Evolutionary conservation across 2,329 filamentous ascomycete species (phyloP).

Genomic region (Penicillium italicum): DNA sequence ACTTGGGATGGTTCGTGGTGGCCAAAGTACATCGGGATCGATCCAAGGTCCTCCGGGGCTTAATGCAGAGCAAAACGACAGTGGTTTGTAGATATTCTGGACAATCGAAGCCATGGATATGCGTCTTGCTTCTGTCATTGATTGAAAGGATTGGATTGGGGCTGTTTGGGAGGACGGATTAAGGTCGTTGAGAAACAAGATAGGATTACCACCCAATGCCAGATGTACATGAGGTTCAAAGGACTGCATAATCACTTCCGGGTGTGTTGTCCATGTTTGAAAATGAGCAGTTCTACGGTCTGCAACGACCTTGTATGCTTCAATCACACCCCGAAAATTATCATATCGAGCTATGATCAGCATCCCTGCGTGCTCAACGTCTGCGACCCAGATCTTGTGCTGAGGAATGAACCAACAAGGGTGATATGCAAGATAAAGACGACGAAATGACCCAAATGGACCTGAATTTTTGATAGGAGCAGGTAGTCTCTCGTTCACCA

Average conservation of each 20-base stretch:
- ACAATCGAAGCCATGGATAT: constrained; percentile 54
- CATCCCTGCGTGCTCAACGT: constrained; percentile 68
- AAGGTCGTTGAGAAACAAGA: constrained; percentile 55
- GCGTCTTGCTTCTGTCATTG: constrained; percentile 41
- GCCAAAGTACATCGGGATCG: constrained; percentile 63
- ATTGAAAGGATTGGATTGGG: constrained; percentile 17
- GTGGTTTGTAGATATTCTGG: constrained; percentile 60
- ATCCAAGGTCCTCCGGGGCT: neutral
- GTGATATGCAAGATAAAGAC: constrained; percentile 71
- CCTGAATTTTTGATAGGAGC: constrained; percentile 53
- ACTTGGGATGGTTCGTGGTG: constrained; percentile 67
- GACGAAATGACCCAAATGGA: constrained; percentile 62
- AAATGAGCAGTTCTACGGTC: constrained; percentile 55
- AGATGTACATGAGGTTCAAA: constrained; percentile 69
- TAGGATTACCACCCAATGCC: constrained; percentile 71
- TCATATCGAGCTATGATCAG: constrained; percentile 76
- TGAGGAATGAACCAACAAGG: constrained; percentile 80
- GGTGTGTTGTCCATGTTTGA: constrained; percentile 63
- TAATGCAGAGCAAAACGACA: constrained; percentile 58
- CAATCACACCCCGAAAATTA: constrained; percentile 67
- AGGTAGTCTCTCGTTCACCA: constrained; percentile 67
- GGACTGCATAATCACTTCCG: constrained; percentile 64
- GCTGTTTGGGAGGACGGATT: constrained; percentile 21
- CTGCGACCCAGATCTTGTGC: constrained; percentile 81
- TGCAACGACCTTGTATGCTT: constrained; percentile 73